Base-by-base conservation (phyloP, 371 early-diverging fungal species). In the Mortierella sp. region DNA sequence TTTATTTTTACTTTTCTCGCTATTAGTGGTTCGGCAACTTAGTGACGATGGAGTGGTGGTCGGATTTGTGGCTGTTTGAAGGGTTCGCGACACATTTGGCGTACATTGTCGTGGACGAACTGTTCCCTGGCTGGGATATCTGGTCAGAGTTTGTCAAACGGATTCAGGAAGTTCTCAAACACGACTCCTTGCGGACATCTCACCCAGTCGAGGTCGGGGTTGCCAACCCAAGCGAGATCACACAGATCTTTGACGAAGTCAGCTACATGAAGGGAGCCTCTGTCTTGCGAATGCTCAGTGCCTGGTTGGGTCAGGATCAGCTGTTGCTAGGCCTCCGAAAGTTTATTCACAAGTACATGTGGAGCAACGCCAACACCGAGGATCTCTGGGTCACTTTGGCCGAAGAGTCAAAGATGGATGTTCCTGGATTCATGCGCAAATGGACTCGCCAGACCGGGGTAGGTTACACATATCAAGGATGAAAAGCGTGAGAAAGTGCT, bases 1-100 rank as follows among this genome's bases (percentile, higher is more conserved):
- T 56, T 35, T 65, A 35, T 24, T 75, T n/a, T 63, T 70, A 35
- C 54, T 14, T 38, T n/a, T 12, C 7, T 10, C 12, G 5, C 29
- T 21, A 4, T 60, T 76, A 86, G 92, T 98, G 98, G 97, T 98
- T 99, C 89, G 99, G 99, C 35, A 98, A 99, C 89, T 88, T 98
- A 71, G 98, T 97, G n/a, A 97, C 97, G n/a, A 95, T 95, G 95
- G 88, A 89, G 43, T 91, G 89, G 89, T 98, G 98, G 99, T 91
- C 92, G 76, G 96, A 98, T 79, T 91, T 99, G 51, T 99, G 98
- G 98, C 92, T 99, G 54, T 98, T 98, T 90, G 99, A 99, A 90
- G 99, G 99, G 27, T 99, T 98, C 90, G 99, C 98, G 18, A 98
- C 98, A 1, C 97, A 96, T 92, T 95, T 97, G 21, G 97, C 97